These are phyloP conservation scores for Aaosphaeria pasadenensis DNA, from an alignment of 2,329 filamentous ascomycete genomes.

Conservation along the genomic window DNA sequence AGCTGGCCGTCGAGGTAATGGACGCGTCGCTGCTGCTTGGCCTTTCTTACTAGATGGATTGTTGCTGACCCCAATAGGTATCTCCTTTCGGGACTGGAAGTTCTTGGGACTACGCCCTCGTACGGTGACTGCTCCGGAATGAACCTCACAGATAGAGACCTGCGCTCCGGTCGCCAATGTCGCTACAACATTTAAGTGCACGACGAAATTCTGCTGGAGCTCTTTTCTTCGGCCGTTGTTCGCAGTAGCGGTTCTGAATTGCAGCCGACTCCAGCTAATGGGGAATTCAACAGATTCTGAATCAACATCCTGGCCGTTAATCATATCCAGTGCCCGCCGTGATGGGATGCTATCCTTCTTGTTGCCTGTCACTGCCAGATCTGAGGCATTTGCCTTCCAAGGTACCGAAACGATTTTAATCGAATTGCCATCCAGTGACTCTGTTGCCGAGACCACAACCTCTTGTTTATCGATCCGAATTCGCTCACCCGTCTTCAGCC, in stretches of 20 bases:
- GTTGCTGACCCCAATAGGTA: conserved; percentile 77
- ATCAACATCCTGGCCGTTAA: conserved; percentile 66
- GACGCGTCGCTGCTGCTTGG: conserved; percentile 14
- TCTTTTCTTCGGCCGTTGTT: conserved; percentile 95
- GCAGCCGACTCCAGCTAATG: conserved; percentile 88
- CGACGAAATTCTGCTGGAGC: conserved; percentile 91
- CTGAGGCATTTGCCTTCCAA: conserved; percentile 91
- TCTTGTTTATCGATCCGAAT: conserved; percentile 81
- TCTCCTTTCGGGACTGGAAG: conserved; percentile 91
- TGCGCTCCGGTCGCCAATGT: conserved; percentile 81
- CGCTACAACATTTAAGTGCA: conserved; percentile 84
- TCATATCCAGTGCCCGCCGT: conserved; percentile 69
- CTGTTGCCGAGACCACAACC: conserved; percentile 84
- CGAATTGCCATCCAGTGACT: conserved; percentile 88
- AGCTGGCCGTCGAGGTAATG: conserved; percentile 28
- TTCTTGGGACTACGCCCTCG: conserved; percentile 90
- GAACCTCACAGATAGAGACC: conserved; percentile 78
- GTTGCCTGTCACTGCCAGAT: conserved; percentile 63
- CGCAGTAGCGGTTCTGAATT: conserved; percentile 91
- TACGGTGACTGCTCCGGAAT: conserved; percentile 88
- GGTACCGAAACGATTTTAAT: conserved; percentile 95
- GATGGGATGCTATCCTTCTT: conserved; percentile 82
- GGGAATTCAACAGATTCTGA: conserved; percentile 87
- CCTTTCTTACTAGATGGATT: conserved; percentile 67
- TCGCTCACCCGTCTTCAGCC: conserved; percentile 80